A percentile compares a stretch with the other conserved stretches of the same genome.
phyloP scores from a whole-genome alignment of 768 basidiomycete genomes.

The Tephrocybe rancida region DNA sequence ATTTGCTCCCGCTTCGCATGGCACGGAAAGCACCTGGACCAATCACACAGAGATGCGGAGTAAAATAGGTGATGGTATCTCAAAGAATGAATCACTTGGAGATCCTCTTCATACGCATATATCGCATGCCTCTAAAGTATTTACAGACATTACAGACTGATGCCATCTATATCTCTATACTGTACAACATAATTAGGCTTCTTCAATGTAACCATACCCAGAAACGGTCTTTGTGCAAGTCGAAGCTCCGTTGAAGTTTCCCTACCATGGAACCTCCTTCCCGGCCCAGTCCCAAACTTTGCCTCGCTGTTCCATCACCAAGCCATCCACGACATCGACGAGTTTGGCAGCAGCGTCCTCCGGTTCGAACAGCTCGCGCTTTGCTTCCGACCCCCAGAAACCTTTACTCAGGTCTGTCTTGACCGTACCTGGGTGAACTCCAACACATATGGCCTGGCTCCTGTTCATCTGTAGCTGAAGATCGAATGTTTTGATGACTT shows the following conservation, averaged over 20 bases:
- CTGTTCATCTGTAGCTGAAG: slow-evolving; percentile 50
- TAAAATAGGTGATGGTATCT: not conserved
- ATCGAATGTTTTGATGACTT: slow-evolving; percentile 64
- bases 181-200: not conserved
- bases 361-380: slow-evolving; percentile 48
- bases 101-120: not conserved
- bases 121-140: not conserved
- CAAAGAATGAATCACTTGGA: not conserved
- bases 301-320: slow-evolving; percentile 45
- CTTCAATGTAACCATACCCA: not conserved
- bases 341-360: slow-evolving; percentile 50
- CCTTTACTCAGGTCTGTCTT: slow-evolving; percentile 59
- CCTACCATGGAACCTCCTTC: slow-evolving; percentile 45
- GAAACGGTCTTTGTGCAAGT: not conserved
- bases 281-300: slow-evolving; percentile 63
- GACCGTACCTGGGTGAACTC: slow-evolving; percentile 62
- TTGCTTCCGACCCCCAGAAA: slow-evolving; percentile 46
- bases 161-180: not conserved
- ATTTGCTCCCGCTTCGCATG: not conserved
- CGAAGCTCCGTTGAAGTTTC: not conserved
- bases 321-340: slow-evolving; percentile 42
- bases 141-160: not conserved
- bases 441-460: slow-evolving; percentile 51
- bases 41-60: not conserved
- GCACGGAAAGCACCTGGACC: not conserved